Evolutionary conservation across 2,329 filamentous ascomycete genomes (phyloP), one percentile per base, ranked within the genome.

Genomic region (Fusarium nygamai): DNA sequence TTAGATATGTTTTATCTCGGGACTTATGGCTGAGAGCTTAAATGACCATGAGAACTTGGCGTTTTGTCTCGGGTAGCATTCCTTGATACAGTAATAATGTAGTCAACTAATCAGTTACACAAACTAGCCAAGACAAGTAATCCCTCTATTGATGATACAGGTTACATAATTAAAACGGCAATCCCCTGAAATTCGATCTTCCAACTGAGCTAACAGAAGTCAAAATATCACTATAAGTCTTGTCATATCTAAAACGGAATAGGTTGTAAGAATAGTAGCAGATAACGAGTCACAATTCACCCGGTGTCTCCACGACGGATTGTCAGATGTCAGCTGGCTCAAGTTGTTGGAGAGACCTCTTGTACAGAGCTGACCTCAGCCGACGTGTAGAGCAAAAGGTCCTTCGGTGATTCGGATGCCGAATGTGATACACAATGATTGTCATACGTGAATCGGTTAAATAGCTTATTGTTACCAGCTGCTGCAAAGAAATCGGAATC

Each of bases 231-330:
- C 27, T 8, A 29, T 0, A 8, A 22, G 20, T 14, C 10, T 48
- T 48, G 10, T 31, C 5, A n/a, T 31, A 8, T 48, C 27, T 12
- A 6, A 48, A 12, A n/a, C 4, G 20, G 20, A 2, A 17, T 22
- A 31, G 20, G 0, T n/a, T 31, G 1, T 6, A 1, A 5, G 10
- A 9, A n/a, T 0, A 9, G 8, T 0, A 11, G 16, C 7, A 13
- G 29, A 50, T 31, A 19, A 6, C 20, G 6, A 50, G 20, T 19
- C 22, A 3, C 0, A 33, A 6, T 9, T 50, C 1, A 9, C 3
- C 3, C 14, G 20, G 29, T 1, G 10, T 19, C 47, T 50, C 5
- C 47, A 47, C 9, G 24, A 14, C 5, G 39, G 9, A 19, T 19
- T 41, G 22, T 41, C 22, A 41, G 22, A 14, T n/a, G 7, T 41